Evolutionary conservation across 371 early-diverging fungal genomes (phyloP), one percentile per base, ranked within the genome.

Genomic region (Actinomortierella ambigua): DNA sequence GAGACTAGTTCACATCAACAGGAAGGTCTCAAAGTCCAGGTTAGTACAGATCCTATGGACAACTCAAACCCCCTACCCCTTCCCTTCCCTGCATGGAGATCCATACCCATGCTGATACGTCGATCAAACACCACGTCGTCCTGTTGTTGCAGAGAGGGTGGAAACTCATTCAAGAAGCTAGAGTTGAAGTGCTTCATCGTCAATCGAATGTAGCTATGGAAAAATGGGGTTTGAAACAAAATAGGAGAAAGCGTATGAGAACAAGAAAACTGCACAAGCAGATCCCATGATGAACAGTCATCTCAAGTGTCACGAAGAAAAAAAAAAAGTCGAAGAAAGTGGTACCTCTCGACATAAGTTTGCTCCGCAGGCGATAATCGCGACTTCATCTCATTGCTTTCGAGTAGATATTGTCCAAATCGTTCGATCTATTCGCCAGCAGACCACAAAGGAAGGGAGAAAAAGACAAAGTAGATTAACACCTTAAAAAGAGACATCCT

Each of bases 131-230:
- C 63, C 0, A 29, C 28, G 62, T 86, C 87, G 41, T 87, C 85
- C 46, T 87, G 81, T 42, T 70, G 69, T 47, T 88, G 88, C n/a
- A 86, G 82, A 50, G 78, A 76, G 26, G 63, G 63, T 8, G 87
- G 88, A 18, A 88, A 58, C 13, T 70, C 67, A 14, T 83, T 73
- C 13, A 88, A 55, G 51, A 85, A 87, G 9, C 87, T 82, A n/a
- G 79, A 69, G 17, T 81, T 77, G 48, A 78, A 79, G 53, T 83
- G 81, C 23, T 69, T 57, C 48, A 81, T 50, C 3, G 60, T 63
- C 40, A 53, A 59, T 47, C 55, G 61, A 0, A 51, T 46, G 34
- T 73, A 73, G 40, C 73, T 73, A 39, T 23, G 15, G 7, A 23
- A 22, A n/a, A n/a, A n/a, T n/a, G n/a, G n/a, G n/a, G n/a, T n/a